Percentiles rank a stretch among this genome's conserved stretches.
These are phyloP conservation scores for Pisolithus tinctorius DNA, from an alignment of 768 basidiomycete species.

Conservation along the genomic window DNA sequence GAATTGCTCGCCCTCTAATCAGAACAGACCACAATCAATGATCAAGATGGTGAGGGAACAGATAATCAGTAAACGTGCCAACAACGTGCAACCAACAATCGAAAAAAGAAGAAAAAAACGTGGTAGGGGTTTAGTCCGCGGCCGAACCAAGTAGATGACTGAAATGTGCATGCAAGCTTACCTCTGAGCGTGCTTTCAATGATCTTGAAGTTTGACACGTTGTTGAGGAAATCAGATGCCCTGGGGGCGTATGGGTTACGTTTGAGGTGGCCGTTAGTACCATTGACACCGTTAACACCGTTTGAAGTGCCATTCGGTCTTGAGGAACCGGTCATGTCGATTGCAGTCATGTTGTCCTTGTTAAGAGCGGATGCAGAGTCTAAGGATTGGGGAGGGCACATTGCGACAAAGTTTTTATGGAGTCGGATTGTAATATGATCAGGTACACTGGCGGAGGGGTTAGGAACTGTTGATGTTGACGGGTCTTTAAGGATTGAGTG, in stretches of 20 bases:
- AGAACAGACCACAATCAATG: constrained; percentile 4
- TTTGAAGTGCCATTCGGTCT: constrained; percentile 32
- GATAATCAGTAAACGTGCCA: not conserved
- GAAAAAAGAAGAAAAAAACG: not conserved
- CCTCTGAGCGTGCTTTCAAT: constrained; percentile 96
- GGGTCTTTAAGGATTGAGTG: not conserved
- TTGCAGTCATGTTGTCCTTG: constrained; percentile 62
- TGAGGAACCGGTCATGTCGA: constrained; percentile 43
- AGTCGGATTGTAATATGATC: not conserved
- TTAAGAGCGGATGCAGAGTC: constrained; percentile 34
- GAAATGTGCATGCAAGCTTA: not conserved
- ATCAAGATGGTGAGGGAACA: not conserved
- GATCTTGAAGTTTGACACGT: constrained; percentile 90
- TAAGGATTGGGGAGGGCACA: constrained; percentile 53
- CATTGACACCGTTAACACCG: constrained; percentile 26
- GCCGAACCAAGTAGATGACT: not conserved
- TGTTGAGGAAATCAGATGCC: constrained; percentile 89
- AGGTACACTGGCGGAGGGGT: not conserved
- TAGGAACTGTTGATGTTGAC: not conserved
- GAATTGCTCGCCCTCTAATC: constrained; percentile 93
- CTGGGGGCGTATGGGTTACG: constrained; percentile 83
- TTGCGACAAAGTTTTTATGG: constrained; percentile 2
- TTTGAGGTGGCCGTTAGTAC: constrained; percentile 31
- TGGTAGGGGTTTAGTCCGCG: too few relatives aligned
- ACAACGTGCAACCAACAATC: not conserved